These are phyloP conservation scores for Exophiala alcalophila DNA, from an alignment of 2,329 filamentous ascomycete species.

Conservation along the genomic window DNA sequence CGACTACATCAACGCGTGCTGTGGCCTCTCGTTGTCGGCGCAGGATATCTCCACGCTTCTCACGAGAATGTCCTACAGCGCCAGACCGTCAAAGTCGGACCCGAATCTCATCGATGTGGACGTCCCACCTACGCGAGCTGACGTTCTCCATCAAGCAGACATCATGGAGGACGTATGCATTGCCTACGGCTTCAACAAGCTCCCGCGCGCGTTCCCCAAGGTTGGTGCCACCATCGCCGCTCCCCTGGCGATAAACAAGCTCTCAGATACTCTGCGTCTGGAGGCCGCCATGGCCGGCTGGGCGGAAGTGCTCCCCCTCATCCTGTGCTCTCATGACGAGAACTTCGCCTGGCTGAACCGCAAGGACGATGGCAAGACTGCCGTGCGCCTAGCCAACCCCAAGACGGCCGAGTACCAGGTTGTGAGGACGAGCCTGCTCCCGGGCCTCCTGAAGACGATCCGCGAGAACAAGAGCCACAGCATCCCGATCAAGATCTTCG, in stretches of 20 bases:
- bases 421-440: constrained; percentile 79
- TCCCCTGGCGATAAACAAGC: constrained; percentile 88
- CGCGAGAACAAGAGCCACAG: constrained; percentile 87
- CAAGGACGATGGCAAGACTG: constrained; percentile 77
- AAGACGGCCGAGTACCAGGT: constrained; percentile 94
- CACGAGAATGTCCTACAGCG: constrained; percentile 83
- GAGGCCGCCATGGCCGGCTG: constrained; percentile 94
- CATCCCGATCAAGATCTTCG: constrained; percentile 88
- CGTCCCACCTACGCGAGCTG: constrained; percentile 84
- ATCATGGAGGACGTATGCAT: constrained; percentile 99
- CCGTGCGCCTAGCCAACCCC: constrained; percentile 82
- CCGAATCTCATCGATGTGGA: constrained; percentile 73
- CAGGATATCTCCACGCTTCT: constrained; percentile 75
- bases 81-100: constrained; percentile 68
- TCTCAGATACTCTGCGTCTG: constrained; percentile 81
- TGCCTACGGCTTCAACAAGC: constrained; percentile 94
- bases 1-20: constrained; percentile 90
- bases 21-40: constrained; percentile 72
- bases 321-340: constrained; percentile 95
- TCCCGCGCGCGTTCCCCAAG: constrained; percentile 81
- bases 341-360: constrained; percentile 96
- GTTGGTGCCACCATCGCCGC: constrained; percentile 83
- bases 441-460: constrained; percentile 88
- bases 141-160: constrained; percentile 93
- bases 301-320: constrained; percentile 93